Evolutionary conservation across 257 asterid species (phyloP).

Genomic region (Solanum gandarillasii): DNA sequence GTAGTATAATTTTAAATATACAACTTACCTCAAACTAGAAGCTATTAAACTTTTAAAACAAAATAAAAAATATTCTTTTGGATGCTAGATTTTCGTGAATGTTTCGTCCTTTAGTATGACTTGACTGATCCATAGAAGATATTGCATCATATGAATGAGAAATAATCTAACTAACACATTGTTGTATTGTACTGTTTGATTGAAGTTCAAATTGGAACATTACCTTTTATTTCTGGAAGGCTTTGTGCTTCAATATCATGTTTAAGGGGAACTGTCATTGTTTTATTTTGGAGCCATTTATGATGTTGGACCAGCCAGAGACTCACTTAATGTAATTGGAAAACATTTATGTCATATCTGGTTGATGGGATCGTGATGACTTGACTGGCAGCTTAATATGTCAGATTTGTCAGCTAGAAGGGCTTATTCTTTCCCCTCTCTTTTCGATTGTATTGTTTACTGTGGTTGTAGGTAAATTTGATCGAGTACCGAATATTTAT

Average conservation of each 20-base stretch:
- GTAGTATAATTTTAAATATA: background rate
- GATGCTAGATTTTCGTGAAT: background rate
- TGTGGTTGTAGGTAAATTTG: background rate
- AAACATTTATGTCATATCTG: background rate
- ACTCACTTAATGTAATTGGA: background rate
- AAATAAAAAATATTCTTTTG: background rate
- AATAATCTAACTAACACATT: background rate
- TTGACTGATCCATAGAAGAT: background rate
- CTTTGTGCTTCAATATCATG: background rate
- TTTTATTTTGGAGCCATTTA: background rate
- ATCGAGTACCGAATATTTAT: background rate
- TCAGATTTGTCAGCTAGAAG: background rate
- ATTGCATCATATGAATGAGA: background rate
- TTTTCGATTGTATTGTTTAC: background rate
- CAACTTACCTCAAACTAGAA: background rate
- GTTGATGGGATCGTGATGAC: background rate
- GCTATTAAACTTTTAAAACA: background rate
- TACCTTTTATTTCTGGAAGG: background rate
- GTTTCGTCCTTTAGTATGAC: background rate
- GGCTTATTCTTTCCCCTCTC: background rate
- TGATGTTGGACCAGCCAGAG: background rate
- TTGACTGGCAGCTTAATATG: background rate
- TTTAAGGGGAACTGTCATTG: background rate
- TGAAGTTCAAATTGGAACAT: background rate
- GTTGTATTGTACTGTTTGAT: background rate